Conservation (phyloP, 2,329 filamentous ascomycete species). For the Podosphaera aphanis region DNA sequence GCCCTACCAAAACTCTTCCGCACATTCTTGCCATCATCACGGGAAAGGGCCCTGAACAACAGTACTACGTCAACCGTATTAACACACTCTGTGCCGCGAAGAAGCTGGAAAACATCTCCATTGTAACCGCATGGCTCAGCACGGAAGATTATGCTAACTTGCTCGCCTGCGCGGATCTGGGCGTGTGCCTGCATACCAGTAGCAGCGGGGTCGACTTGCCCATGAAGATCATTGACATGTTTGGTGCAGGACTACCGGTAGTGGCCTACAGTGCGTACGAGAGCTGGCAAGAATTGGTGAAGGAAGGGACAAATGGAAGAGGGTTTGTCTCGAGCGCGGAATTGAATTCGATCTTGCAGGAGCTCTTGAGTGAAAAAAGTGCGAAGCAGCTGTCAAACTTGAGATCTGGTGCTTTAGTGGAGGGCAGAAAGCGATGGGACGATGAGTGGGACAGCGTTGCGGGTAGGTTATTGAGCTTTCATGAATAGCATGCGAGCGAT, state of each 20-base stretch:
- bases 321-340: slow-evolving; percentile 56
- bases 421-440: slow-evolving; percentile 64
- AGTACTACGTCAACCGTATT: slow-evolving; percentile 48
- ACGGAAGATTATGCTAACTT: slow-evolving; percentile 66
- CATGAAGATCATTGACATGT: slow-evolving; percentile 99
- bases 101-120: slow-evolving; percentile 43
- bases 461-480: slow-evolving; percentile 40
- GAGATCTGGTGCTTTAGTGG: slow-evolving; percentile 45
- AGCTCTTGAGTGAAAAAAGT: slow-evolving; percentile 33
- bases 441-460: slow-evolving; percentile 79
- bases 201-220: slow-evolving; percentile 87
- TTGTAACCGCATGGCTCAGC: slow-evolving; percentile 67
- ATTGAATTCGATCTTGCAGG: slow-evolving; percentile 35
- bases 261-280: slow-evolving; percentile 68
- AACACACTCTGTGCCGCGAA: slow-evolving; percentile 32
- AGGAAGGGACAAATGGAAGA: slow-evolving; percentile 62
- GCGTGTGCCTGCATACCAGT: slow-evolving; percentile 77
- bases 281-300: slow-evolving; percentile 77
- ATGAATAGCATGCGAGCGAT: slow-evolving; percentile 4
- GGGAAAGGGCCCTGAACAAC: slow-evolving; percentile 70
- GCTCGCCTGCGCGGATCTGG: slow-evolving; percentile 66
- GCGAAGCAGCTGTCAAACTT: slow-evolving; percentile 32
- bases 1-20: slow-evolving; percentile 15
- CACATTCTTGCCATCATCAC: slow-evolving; percentile 84
- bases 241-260: slow-evolving; percentile 78